These are phyloP conservation scores for Ophiostoma himal-ulmi DNA, from an alignment of 2,329 filamentous ascomycete genomes.

Conservation along the genomic window DNA sequence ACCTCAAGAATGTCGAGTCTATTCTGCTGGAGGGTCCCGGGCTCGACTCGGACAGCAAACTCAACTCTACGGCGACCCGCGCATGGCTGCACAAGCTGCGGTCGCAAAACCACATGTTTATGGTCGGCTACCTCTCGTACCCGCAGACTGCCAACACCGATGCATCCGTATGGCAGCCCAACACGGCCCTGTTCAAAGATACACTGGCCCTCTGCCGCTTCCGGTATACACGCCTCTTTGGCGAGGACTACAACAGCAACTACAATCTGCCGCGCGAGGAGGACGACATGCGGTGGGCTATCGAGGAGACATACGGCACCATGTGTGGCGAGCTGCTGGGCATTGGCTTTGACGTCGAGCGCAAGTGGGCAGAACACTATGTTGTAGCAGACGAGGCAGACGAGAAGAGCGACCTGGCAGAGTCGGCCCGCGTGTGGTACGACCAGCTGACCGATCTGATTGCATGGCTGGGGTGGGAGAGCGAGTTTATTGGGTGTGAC, in stretches of 20 bases:
- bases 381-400: neutral
- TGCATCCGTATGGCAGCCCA: slow-evolving; percentile 31
- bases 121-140: slow-evolving; percentile 43
- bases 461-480: slow-evolving; percentile 48
- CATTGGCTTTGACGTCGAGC: slow-evolving; percentile 41
- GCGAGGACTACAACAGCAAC: slow-evolving; percentile 25
- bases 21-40: slow-evolving; percentile 26
- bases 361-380: slow-evolving; percentile 32
- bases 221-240: slow-evolving; percentile 37
- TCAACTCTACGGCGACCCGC: slow-evolving; percentile 29
- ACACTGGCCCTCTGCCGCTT: slow-evolving; percentile 40
- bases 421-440: slow-evolving; percentile 28
- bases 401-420: neutral
- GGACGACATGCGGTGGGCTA: slow-evolving; percentile 34
- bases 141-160: slow-evolving; percentile 28
- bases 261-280: slow-evolving; percentile 34
- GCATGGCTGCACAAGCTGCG: slow-evolving; percentile 34
- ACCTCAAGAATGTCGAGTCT: slow-evolving; percentile 33
- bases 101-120: slow-evolving; percentile 38
- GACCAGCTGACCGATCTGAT: slow-evolving; percentile 38
- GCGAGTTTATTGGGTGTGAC: slow-evolving; percentile 40
- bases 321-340: slow-evolving; percentile 40
- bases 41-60: slow-evolving; percentile 18
- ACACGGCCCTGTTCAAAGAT: slow-evolving; percentile 34
- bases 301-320: slow-evolving; percentile 38